Percentiles rank a stretch among this genome's conserved stretches.
These are phyloP conservation scores for Camillea tinctor DNA, from an alignment of 2,329 filamentous ascomycete genomes.

Conservation along the genomic window DNA sequence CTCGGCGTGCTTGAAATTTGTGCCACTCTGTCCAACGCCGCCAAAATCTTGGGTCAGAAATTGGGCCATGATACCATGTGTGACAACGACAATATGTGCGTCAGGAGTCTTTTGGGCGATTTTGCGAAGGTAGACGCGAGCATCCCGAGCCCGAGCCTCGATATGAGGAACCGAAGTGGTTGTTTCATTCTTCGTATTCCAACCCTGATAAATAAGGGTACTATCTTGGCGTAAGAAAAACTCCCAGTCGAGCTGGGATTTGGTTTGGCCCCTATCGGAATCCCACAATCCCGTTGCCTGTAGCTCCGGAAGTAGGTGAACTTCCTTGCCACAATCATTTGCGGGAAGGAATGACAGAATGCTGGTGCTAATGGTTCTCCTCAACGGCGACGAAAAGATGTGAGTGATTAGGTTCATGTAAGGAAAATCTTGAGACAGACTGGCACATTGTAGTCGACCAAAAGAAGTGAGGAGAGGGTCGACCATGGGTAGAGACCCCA, in stretches of 20 bases:
- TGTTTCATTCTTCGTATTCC: neutral
- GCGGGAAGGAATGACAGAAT: neutral
- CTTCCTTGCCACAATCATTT: neutral
- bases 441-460: neutral
- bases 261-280: too few relatives aligned
- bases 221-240: neutral
- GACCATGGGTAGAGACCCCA: neutral
- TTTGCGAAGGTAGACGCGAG: neutral
- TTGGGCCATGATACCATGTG: neutral
- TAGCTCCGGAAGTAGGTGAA: neutral
- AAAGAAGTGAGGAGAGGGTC: neutral
- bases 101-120: neutral
- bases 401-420: neutral
- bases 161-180: neutral
- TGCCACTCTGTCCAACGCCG: too few relatives aligned
- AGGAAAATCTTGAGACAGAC: neutral
- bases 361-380: neutral
- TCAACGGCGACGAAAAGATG: neutral
- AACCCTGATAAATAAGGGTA: neutral
- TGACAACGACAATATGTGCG: neutral
- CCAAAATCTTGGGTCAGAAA: neutral
- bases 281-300: neutral
- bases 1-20: neutral
- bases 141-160: neutral
- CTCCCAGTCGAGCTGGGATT: neutral